phyloP scores from a whole-genome alignment of 768 basidiomycete genomes.

The Suillus spraguei region DNA sequence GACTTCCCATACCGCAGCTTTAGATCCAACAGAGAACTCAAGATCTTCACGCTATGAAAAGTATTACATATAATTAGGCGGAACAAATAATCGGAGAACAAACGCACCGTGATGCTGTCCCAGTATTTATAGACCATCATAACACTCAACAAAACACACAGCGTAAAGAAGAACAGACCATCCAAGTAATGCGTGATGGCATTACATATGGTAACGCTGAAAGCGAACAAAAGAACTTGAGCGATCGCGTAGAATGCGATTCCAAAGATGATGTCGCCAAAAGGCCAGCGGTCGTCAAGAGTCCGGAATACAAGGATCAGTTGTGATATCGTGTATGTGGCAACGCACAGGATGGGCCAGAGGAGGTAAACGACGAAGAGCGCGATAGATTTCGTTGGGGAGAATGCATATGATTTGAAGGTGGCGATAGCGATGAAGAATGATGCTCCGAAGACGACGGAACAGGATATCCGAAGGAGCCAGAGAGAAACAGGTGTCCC shows the following conservation, averaged over 20 bases:
- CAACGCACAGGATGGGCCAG: slow-evolving; percentile 84
- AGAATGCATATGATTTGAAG: slow-evolving; percentile 88
- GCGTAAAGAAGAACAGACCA: slow-evolving; percentile 95
- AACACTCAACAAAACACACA: slow-evolving; percentile 92
- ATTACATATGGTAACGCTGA: slow-evolving; percentile 92
- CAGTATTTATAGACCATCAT: slow-evolving; percentile 99
- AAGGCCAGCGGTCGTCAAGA: slow-evolving; percentile 97
- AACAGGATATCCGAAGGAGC: slow-evolving; percentile 86
- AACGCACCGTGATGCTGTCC: slow-evolving; percentile 92
- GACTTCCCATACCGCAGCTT: slow-evolving; percentile 96
- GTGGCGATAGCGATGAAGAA: slow-evolving; percentile 97
- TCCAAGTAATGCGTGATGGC: slow-evolving; percentile 98
- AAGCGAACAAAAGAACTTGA: slow-evolving; percentile 91
- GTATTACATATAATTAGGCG: slow-evolving; percentile 8
- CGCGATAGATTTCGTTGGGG: slow-evolving; percentile 69
- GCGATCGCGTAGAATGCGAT: slow-evolving; percentile 87
- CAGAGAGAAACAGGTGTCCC: slow-evolving; percentile 96
- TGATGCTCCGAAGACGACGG: slow-evolving; percentile 79
- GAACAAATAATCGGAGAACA: slow-evolving; percentile 8
- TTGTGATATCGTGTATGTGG: slow-evolving; percentile 90
- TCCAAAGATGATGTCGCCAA: slow-evolving; percentile 94
- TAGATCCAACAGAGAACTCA: slow-evolving; percentile 98
- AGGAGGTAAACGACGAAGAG: slow-evolving; percentile 91
- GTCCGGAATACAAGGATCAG: slow-evolving; percentile 95
- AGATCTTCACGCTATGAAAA: slow-evolving; percentile 80